Conservation (phyloP, 345 rosid species). For the Brassica incana region DNA sequence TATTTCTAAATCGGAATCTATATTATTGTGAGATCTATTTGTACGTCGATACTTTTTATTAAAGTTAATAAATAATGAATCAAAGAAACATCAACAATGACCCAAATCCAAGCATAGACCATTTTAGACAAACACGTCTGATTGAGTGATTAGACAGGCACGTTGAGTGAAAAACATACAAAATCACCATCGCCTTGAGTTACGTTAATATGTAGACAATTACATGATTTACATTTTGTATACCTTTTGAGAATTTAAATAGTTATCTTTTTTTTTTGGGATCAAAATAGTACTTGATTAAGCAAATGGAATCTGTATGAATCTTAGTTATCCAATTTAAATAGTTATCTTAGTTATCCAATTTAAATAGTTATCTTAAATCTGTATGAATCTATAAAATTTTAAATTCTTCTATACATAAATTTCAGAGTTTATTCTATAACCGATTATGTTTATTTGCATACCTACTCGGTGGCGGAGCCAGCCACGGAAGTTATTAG, state of each 20-base stretch:
- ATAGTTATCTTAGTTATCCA: too few relatives aligned
- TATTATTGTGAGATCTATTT: not conserved
- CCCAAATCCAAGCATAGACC: constrained; percentile 10
- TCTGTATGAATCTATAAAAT: not conserved
- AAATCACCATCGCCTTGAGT: not conserved
- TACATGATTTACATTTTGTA: not conserved
- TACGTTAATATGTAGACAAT: not conserved
- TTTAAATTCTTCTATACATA: not conserved
- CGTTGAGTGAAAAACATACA: not conserved
- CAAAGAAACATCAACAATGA: constrained; percentile 4
- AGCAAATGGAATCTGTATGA: too few relatives aligned
- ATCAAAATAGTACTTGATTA: too few relatives aligned
- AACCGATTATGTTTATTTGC: not conserved
- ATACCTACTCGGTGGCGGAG: not conserved
- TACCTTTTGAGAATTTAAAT: not conserved
- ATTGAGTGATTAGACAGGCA: constrained; percentile 1
- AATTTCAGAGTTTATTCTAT: not conserved
- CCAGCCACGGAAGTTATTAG: too few relatives aligned
- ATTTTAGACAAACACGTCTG: constrained; percentile 3
- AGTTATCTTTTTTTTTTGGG: not conserved
- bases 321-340: too few relatives aligned
- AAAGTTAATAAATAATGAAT: not conserved
- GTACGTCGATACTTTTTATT: not conserved
- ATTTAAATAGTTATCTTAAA: not conserved
- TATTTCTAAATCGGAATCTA: not conserved